A percentile compares a stretch with the other conserved stretches of the same genome.
Conservation (phyloP, 2,329 filamentous ascomycete genomes). For the Talaromyces sp. region DNA sequence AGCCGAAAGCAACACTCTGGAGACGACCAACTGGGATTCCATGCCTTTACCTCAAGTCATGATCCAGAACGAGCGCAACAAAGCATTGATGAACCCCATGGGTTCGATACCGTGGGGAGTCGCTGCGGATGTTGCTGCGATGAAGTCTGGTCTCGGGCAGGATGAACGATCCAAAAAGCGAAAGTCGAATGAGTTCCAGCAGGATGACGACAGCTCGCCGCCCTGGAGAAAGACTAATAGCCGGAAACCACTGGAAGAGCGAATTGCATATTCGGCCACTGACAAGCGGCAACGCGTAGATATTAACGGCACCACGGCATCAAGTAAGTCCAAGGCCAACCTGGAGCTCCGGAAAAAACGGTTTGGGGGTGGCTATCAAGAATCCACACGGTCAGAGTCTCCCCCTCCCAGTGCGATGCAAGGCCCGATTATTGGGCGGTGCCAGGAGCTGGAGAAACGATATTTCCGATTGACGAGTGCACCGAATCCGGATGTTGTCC, state of each 20-base stretch:
- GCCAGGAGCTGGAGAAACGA: constrained; percentile 79
- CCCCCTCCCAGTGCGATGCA: constrained; percentile 42
- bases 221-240: constrained; percentile 73
- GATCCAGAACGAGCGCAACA: constrained; percentile 64
- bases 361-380: constrained; percentile 58
- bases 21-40: constrained; percentile 73
- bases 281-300: constrained; percentile 49
- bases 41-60: constrained; percentile 82
- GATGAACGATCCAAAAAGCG: constrained; percentile 63
- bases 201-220: constrained; percentile 51
- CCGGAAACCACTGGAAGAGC: constrained; percentile 63
- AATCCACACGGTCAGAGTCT: constrained; percentile 42
- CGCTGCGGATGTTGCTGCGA: constrained; percentile 16
- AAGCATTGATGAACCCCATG: constrained; percentile 42
- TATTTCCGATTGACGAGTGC: constrained; percentile 91
- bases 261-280: constrained; percentile 61
- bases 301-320: constrained; percentile 45
- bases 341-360: constrained; percentile 86
- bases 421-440: constrained; percentile 79
- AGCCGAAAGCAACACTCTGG: constrained; percentile 67
- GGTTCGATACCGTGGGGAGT: constrained; percentile 32
- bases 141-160: constrained; percentile 20
- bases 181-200: constrained; percentile 66
- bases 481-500: constrained; percentile 82
- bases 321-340: constrained; percentile 83